Evolutionary conservation across 768 basidiomycete species (phyloP), one percentile per base, ranked within the genome.

Genomic region (Phlegmacium glaucopus): DNA sequence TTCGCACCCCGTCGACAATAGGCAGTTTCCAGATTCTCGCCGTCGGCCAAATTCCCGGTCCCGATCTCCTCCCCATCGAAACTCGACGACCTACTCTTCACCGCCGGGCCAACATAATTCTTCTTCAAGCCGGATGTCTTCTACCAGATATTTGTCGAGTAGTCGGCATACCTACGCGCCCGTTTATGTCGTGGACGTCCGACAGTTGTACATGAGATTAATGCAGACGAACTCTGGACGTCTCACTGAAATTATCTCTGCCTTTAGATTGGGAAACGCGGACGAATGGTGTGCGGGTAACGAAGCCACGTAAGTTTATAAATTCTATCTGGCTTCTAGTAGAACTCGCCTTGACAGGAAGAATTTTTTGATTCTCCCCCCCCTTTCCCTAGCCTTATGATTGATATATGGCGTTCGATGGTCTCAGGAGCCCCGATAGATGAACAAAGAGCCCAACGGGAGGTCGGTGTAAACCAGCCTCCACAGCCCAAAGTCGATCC

Each of bases 361-460:
- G 22, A 26, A 36, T 12, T 47, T 28, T 4, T 35, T 12, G 12
- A 17, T 44, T 12, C 18, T 49, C 26, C 12, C 35, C 10, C 42
- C 18, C 37, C 41, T 42, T 44, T 5, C 40, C 29, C 32, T 46
- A 79, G 76, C 18, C 50, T 72, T 22, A 57, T 72, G 12, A 53
- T 77, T n/a, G 62, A 67, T 17, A 66, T 75, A 42, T 79, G 75
- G 76, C 61, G 56, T 34, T 66, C 67, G 9, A 76, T 79, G 75
- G 61, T 75, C 9, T 69, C 73, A 12, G 74, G 71, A 2, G 55
- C 54, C 11, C 53, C 74, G 15, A 76, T 79, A 22, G 75, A 78
- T 42, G 73, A 79, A 47, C 77, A 78, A 44, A 61, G 58, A 17
- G 56, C 48, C 4, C 32, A 51, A 17, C 55, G 61, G 25, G 45